Evolutionary conservation across 164 flowering plant genomes (phyloP), one percentile per base, ranked within the genome.

Genomic region (Platanus orientalis): DNA sequence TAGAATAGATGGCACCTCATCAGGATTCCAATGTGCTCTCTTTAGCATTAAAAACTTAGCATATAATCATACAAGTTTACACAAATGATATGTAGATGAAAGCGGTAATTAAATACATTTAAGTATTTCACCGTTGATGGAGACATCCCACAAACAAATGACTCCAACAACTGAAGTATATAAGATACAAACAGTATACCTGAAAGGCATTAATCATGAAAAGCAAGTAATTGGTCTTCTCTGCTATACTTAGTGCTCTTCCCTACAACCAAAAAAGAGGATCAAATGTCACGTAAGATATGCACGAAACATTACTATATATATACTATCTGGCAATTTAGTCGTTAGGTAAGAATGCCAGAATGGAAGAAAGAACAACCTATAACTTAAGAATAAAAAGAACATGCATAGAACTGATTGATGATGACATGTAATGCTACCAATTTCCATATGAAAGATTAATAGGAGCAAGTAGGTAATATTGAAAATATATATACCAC

Each of bases 161-260:
- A 23, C 0, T 29, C 58, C 24, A 69, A 62, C n/a, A 42, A 21
- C 19, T 21, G 20, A 53, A 27, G n/a, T 48, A n/a, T 6, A 7
- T 10, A 1, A 51, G 25, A 23, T 23, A 20, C n/a, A 26, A 19
- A 6, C 11, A 49, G 39, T 71, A 58, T 76, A 95, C 99, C 97
- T 95, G 99, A 72, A 95, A 95, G 26, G 88, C 86, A 80, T 92
- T 95, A 64, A 95, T 95, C 96, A 95, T 86, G 77, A 95, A 92
- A 67, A 95, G 87, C 61, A 95, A 75, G 71, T 92, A 95, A 68
- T 89, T 92, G n/a, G 93, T 92, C 83, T 90, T 95, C 84, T 95
- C 97, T 17, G 91, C 86, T 52, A 88, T 83, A 62, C 72, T 84
- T 49, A 90, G 59, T 27, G 73, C 71, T 71, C 84, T 81, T 67